A percentile compares a stretch with the other conserved stretches of the same genome.
Evolutionary conservation across 1,284 basidiomycete species (phyloP).

Genomic region (Naganishia sp.): DNA sequence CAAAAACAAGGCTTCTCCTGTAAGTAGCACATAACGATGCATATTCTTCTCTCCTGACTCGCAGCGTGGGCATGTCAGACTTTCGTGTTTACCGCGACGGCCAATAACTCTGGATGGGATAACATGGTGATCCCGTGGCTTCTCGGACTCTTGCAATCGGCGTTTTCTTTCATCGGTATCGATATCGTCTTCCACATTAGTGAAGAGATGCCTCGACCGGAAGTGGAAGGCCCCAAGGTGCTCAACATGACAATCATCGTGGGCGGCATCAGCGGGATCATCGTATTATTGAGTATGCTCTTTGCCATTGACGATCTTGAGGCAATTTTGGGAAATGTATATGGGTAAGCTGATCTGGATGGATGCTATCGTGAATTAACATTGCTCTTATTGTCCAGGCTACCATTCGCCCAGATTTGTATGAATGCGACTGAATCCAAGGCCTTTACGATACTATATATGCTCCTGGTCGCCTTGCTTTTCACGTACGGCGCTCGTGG

Average conservation of each 20-base stretch:
- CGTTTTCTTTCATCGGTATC: conserved; percentile 28
- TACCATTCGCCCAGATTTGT: conserved; percentile 27
- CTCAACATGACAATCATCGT: conserved; percentile 44
- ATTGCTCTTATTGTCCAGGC: not conserved
- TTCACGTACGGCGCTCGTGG: conserved; percentile 38
- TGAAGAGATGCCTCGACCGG: conserved; percentile 41
- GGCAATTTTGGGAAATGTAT: not conserved
- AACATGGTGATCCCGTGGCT: conserved; percentile 53
- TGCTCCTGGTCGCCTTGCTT: conserved; percentile 38
- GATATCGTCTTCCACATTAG: conserved; percentile 35
- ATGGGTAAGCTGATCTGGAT: conserved; percentile 14
- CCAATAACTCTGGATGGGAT: conserved; percentile 55
- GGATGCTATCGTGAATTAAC: not conserved
- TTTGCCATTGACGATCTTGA: conserved; percentile 19
- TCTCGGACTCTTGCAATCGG: conserved; percentile 47
- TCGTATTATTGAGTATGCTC: conserved; percentile 42
- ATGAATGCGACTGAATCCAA: conserved; percentile 40
- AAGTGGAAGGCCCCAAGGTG: conserved; percentile 34
- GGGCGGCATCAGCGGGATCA: conserved; percentile 41
- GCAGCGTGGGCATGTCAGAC: conserved; percentile 40
- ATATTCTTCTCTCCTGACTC: too few species aligned
- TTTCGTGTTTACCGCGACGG: conserved; percentile 52
- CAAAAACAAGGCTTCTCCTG: conserved; percentile 10
- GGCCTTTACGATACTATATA: conserved; percentile 38
- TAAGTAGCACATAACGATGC: conserved; percentile 8